Conservation (phyloP, 164 flowering plant species). For the Umbilicus rupestris region DNA sequence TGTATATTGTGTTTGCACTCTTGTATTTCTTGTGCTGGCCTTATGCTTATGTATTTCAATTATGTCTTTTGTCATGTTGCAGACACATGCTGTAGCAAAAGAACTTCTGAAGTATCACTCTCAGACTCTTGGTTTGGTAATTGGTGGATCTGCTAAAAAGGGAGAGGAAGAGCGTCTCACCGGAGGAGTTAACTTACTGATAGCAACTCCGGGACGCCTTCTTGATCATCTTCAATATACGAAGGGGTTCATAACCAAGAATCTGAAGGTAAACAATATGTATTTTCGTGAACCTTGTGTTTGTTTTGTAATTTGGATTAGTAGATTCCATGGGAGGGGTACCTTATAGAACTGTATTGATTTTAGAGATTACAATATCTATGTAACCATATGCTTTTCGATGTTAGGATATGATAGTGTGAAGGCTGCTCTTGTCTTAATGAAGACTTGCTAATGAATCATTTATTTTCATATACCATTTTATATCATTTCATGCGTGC, state of each 20-base stretch:
- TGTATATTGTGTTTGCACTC: background rate
- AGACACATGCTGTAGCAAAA: constrained; percentile 93
- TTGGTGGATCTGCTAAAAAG: constrained; percentile 76
- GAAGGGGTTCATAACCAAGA: constrained; percentile 72
- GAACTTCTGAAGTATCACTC: constrained; percentile 86
- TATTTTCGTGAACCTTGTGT: background rate
- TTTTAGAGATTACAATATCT: background rate
- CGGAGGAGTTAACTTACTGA: constrained; percentile 75
- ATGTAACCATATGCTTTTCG: background rate
- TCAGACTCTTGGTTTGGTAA: constrained; percentile 79
- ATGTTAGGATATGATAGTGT: too few species aligned
- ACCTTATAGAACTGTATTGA: background rate
- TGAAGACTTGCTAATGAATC: background rate
- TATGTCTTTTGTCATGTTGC: constrained; percentile 5
- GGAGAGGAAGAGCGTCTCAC: constrained; percentile 83
- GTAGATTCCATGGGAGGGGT: too few species aligned
- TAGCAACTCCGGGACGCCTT: constrained; percentile 93
- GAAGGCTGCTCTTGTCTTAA: too few species aligned
- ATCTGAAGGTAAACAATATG: constrained; percentile 47
- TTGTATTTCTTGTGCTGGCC: background rate
- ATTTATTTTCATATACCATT: background rate
- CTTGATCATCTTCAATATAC: constrained; percentile 92
- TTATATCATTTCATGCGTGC: background rate
- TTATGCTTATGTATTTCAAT: background rate
- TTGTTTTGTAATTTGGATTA: background rate